Base-by-base conservation (phyloP, 352 stramenopile species). In the Pythium sukuiense region DNA sequence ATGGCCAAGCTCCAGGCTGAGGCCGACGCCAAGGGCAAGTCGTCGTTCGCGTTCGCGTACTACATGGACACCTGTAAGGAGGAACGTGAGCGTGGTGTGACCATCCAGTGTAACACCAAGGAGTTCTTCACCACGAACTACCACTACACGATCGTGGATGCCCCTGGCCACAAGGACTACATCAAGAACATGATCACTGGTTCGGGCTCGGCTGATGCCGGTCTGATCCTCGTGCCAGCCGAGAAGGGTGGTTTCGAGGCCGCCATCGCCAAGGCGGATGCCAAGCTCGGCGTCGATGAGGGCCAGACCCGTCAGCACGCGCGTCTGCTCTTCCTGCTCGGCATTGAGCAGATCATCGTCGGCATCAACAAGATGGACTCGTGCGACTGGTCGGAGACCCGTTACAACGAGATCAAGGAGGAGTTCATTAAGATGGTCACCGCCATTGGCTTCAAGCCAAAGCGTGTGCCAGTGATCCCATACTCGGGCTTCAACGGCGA, bases 131-230 rank as follows among this genome's bases (percentile, higher is more conserved):
- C 97, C 26, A 74, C 88, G 54, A 98, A 98, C 73, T 98, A 94
- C 85, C 80, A 95, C 77, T 99, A 98, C 79, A 99, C 97, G 57
- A 87, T 99, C 60, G 99, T 99, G 79, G 97, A 99, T 88, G 89
- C 95, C 46, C 98, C 98, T 45, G 97, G 97, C 35, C 96, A 99
- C 83, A 87, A 94, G 76, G 96, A 99, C 77, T 99, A 99, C 82
- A 99, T 99, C 80, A 99, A 99, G 93, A 99, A 99, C 82, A 99
- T 99, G 97, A 99, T 99, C 76, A 99, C 96, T 41, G 97, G 97
- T 57, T 98, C 96, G 14, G 98, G 93, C 67, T 97, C 99, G 81
- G 97, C 97, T n/a, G 97, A 99, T 87, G 97, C 97, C 45, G 81
- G 99, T 67, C 80, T 99, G 11, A 90, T 99, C 29, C 87, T 99